Evolutionary conservation across 495 filamentous ascomycete species (phyloP), one percentile per base, ranked within the genome.

Genomic region (Hypoxylon perforatum): DNA sequence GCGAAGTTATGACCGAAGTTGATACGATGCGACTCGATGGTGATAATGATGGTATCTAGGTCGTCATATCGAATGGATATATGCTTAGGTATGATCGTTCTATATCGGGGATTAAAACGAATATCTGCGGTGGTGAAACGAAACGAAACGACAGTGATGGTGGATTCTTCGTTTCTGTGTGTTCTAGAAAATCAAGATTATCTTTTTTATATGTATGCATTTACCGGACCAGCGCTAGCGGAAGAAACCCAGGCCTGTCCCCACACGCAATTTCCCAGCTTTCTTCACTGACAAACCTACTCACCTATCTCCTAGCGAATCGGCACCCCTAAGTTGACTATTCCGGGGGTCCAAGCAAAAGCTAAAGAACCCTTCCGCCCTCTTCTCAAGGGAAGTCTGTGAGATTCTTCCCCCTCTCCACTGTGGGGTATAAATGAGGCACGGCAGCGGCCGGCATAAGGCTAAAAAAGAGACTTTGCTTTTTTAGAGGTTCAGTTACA

Each of bases 211-310:
- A 11, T 15, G 39, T 21, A 10, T 15, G 19, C 36, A 30, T 19
- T n/a, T 39, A 39, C 52, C 39, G 44, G 47, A 53, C 36, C 42
- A 35, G 15, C 42, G 48, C 41, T 22, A 48, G 22, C 51, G 18
- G 12, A 36, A 56, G 48, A 53, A 60, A 54, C 50, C 33, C 42
- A 62, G n/a, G 28, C 45, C 17, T 18, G 57, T 67, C 64, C 19
- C 64, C 64, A 67, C 64, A 61, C 38, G 51, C 28, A 67, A 67
- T 67, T 67, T 67, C 36, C 36, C 30, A 55, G 11, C 11, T 38
- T 9, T 1, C 8, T 33, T 33, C 11, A 66, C 56, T 1, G 36
- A 25, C 21, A 25, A n/a, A 7, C 21, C 44, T 28, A 28, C 25
- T 3, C 8, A 28, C 25, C n/a, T n/a, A n/a, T n/a, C n/a, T n/a